These are phyloP conservation scores for Antarctomyces pellizariae DNA, from an alignment of 495 filamentous ascomycete genomes.

Conservation along the genomic window DNA sequence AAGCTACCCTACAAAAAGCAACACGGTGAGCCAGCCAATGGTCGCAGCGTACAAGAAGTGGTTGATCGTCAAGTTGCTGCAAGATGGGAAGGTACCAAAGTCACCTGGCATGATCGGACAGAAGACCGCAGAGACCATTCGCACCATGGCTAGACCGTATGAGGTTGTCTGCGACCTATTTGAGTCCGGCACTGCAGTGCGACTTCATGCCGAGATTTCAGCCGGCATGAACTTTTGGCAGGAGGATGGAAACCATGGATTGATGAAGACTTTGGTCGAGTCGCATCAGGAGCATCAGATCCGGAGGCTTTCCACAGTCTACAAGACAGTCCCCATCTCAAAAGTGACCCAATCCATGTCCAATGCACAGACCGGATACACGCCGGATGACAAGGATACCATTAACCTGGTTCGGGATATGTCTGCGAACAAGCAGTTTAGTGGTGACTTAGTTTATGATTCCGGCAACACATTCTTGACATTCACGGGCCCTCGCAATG, in stretches of 20 bases:
- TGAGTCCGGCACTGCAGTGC: conserved; percentile 27
- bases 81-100: conserved; percentile 35
- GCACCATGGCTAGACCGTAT: conserved; percentile 43
- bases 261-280: conserved; percentile 23
- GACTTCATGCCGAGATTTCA: conserved; percentile 34
- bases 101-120: conserved; percentile 16
- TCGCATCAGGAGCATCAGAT: conserved; percentile 27
- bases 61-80: conserved; percentile 54
- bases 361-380: conserved; percentile 26
- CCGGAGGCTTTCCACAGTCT: conserved; percentile 19
- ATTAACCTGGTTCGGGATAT: no score
- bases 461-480: conserved; percentile 4
- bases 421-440: no score
- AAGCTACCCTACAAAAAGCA: conserved; percentile 32
- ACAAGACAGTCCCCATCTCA: conserved; percentile 26
- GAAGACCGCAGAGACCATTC: conserved; percentile 30
- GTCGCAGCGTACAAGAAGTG: conserved; percentile 87
- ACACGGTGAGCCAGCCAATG: conserved; percentile 47
- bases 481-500: no score
- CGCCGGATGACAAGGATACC: no score
- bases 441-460: conserved; percentile 17
- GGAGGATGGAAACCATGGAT: conserved; percentile 24
- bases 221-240: conserved; percentile 31
- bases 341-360: conserved; percentile 23
- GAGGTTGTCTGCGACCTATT: conserved; percentile 44